A percentile compares a stretch with the other conserved stretches of the same genome.
These are phyloP conservation scores for Fomitopsis pinicola DNA, from an alignment of 1,284 basidiomycete species.

Conservation along the genomic window DNA sequence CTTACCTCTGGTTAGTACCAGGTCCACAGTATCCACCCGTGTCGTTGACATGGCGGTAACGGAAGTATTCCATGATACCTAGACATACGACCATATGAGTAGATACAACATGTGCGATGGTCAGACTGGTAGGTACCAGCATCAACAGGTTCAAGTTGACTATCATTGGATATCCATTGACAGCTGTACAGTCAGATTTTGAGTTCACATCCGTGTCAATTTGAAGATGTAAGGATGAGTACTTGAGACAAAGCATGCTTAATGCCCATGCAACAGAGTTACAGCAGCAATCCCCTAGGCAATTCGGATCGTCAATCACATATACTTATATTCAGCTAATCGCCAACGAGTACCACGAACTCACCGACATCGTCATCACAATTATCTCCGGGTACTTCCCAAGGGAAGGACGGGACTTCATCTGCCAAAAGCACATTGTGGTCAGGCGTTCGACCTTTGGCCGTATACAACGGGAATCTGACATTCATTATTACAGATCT, in stretches of 20 bases:
- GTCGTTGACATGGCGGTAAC: no score
- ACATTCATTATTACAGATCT: slow-evolving; percentile 5
- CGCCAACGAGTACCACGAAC: neutral
- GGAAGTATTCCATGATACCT: no score
- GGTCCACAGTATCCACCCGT: neutral
- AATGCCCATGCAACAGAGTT: slow-evolving; percentile 15
- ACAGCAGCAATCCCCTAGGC: slow-evolving; percentile 14
- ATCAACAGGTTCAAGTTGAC: no score
- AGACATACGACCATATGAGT: neutral
- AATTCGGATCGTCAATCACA: no score
- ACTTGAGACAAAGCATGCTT: slow-evolving; percentile 19
- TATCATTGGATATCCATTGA: slow-evolving; percentile 2
- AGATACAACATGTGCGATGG: neutral
- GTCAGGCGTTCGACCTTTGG: no score
- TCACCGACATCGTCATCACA: slow-evolving; percentile 16
- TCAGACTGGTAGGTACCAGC: no score
- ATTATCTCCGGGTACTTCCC: slow-evolving; percentile 9
- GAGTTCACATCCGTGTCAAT: no score
- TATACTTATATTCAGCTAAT: no score
- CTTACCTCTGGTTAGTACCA: slow-evolving; percentile 7
- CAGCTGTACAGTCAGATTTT: slow-evolving; percentile 5
- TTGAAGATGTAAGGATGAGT: neutral
- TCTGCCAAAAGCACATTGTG: slow-evolving; percentile 1
- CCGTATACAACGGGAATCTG: no score
- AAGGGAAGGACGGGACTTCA: slow-evolving; percentile 9